Evolutionary conservation across 805 yeast genomes (phyloP), one percentile per base, ranked within the genome.

Genomic region (Wickerhamiella australiensis): DNA sequence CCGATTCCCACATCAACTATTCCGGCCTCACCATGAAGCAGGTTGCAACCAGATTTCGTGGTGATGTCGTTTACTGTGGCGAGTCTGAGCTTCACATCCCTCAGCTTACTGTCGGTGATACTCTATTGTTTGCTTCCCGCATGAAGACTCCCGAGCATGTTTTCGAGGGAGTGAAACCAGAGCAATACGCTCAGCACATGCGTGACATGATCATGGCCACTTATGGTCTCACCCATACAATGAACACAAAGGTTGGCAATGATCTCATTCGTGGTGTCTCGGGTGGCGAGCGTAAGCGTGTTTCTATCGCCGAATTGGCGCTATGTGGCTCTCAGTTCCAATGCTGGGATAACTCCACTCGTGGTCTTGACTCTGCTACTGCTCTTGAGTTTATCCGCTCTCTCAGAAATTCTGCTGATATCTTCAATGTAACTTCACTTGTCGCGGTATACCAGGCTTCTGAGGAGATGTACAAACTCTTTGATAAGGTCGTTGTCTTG

Each of bases 241-340:
- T 69, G 53, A 67, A 75, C 60, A 77, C 82, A 15, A 74, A 73
- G 54, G 82, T 78, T 31, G 83, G 83, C 52, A 72, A 72, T 59
- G 82, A 77, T 53, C 68, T 73, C 37, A 72, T 80, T 26, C 73
- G 85, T 61, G 84, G 86, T 68, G 84, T 81, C 37, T 79, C 90
- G 47, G 90, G 94, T 59, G 92, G 94, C 71, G 92, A 84, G 67
- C 70, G 94, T 56, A 82, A 83, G 65, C 76, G 94, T 68, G 90
- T 84, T 2, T 80, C 90, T 9, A 79, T 84, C 58, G 85, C 87
- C 9, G 94, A 84, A 65, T 83, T 83, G 1, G 67, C 81, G 42
- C 74, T 82, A 43, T 71, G 79, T 46, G 77, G 80, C 25, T 81
- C 85, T 26, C 68, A 75, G 45, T 69, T 81, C 46, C 79, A 75